phyloP scores from a whole-genome alignment of 192 early-diverging fungal species.

The Rhizoclosmatium globosum region DNA sequence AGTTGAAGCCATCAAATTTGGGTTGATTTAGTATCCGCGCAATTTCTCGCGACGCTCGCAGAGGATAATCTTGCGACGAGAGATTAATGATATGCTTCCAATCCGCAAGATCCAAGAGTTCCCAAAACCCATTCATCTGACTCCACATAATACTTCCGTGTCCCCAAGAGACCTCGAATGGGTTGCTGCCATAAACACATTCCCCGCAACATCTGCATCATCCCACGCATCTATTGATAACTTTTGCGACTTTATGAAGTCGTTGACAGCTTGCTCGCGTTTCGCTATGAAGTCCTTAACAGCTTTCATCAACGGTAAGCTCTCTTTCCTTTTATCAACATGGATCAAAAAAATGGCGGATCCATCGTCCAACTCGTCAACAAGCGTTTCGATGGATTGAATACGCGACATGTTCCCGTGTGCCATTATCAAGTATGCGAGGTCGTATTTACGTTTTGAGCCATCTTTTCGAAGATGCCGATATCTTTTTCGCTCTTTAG shows the following conservation, averaged over 20 bases:
- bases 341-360: slow-evolving; percentile 55
- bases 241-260: background rate
- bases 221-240: background rate
- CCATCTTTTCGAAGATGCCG: too few relatives aligned
- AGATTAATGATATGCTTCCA: slow-evolving; percentile 64
- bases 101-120: slow-evolving; percentile 59
- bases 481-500: too few relatives aligned
- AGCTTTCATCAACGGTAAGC: background rate
- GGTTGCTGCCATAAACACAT: slow-evolving; percentile 49
- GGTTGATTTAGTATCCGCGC: slow-evolving; percentile 34
- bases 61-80: slow-evolving; percentile 52
- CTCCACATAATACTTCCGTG: slow-evolving; percentile 53
- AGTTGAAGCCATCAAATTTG: slow-evolving; percentile 37
- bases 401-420: slow-evolving; percentile 38
- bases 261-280: slow-evolving; percentile 35
- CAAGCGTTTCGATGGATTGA: slow-evolving; percentile 15
- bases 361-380: slow-evolving; percentile 53
- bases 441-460: slow-evolving; percentile 29
- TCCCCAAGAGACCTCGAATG: slow-evolving; percentile 52
- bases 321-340: slow-evolving; percentile 36
- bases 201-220: slow-evolving; percentile 6
- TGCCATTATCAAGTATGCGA: slow-evolving; percentile 60
- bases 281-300: background rate
- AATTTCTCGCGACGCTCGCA: slow-evolving; percentile 46
- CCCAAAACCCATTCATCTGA: slow-evolving; percentile 58